Evolutionary conservation across 208 protist genomes (phyloP).

Genomic region (Giardia duodenalis): DNA sequence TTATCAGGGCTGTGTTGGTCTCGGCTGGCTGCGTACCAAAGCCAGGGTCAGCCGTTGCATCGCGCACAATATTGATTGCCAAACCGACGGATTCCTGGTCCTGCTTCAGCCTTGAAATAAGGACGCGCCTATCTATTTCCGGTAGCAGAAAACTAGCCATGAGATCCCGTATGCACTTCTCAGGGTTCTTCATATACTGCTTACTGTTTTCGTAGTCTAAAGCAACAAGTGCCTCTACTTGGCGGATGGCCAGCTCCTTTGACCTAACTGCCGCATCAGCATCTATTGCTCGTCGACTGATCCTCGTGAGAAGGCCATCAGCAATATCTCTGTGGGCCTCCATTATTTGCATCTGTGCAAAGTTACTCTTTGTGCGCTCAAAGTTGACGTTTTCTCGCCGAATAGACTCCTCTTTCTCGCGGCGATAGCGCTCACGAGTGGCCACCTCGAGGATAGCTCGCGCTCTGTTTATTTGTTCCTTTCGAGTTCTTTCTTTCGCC

Average conservation of each 20-base stretch:
- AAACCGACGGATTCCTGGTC: not conserved
- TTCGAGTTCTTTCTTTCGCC: not conserved
- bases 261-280: not conserved
- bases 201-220: slow-evolving; percentile 17
- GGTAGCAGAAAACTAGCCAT: slow-evolving; percentile 8
- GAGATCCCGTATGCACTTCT: not conserved
- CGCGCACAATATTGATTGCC: not conserved
- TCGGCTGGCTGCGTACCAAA: no score
- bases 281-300: not conserved
- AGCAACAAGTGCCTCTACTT: slow-evolving; percentile 24
- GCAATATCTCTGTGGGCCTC: slow-evolving; percentile 5
- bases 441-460: slow-evolving; percentile 16
- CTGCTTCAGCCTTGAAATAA: not conserved
- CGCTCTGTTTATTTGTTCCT: slow-evolving; percentile 3
- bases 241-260: slow-evolving; percentile 14
- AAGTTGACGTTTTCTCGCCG: not conserved
- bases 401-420: not conserved
- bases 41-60: not conserved
- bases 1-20: no score
- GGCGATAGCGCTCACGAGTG: not conserved
- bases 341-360: not conserved
- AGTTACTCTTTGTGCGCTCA: not conserved
- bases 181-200: not conserved
- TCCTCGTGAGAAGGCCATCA: not conserved
- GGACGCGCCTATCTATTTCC: not conserved